Conservation (phyloP, 1,284 basidiomycete genomes). For the Coniophora puteana region DNA sequence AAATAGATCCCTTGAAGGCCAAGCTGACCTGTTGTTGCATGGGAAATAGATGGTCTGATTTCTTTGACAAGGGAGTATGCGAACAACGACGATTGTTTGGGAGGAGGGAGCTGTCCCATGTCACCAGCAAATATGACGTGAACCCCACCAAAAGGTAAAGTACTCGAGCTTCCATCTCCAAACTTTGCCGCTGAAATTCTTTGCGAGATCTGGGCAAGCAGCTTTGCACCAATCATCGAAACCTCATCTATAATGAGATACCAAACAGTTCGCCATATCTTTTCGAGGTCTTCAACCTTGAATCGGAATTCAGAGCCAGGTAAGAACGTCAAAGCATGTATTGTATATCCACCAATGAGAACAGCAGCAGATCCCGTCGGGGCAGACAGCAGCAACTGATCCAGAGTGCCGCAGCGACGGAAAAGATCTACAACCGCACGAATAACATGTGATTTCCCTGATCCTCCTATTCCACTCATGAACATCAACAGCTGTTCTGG, state of each 20-base stretch:
- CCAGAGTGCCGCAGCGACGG: background rate
- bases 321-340: slow-evolving; percentile 2
- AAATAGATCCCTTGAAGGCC: background rate
- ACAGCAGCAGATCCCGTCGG: slow-evolving; percentile 4
- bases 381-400: slow-evolving; percentile 1
- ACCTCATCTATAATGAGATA: slow-evolving; percentile 40
- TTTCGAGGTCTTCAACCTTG: slow-evolving; percentile 31
- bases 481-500: slow-evolving; percentile 10
- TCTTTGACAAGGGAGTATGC: background rate
- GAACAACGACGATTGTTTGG: slow-evolving; percentile 12
- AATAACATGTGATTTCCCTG: slow-evolving; percentile 15
- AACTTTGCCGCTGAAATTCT: slow-evolving; percentile 29
- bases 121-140: slow-evolving; percentile 38
- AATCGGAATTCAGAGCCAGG: background rate
- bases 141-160: slow-evolving; percentile 31
- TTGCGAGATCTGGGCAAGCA: slow-evolving; percentile 24
- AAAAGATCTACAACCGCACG: slow-evolving; percentile 8
- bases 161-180: slow-evolving; percentile 1
- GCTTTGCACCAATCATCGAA: slow-evolving; percentile 34
- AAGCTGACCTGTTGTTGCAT: slow-evolving; percentile 3
- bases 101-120: slow-evolving; percentile 34
- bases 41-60: background rate
- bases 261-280: slow-evolving; percentile 35
- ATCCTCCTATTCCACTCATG: slow-evolving; percentile 13
- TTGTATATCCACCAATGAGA: slow-evolving; percentile 3